These are phyloP conservation scores for Akebia trifoliata DNA, from an alignment of 164 flowering plant species.

Conservation along the genomic window DNA sequence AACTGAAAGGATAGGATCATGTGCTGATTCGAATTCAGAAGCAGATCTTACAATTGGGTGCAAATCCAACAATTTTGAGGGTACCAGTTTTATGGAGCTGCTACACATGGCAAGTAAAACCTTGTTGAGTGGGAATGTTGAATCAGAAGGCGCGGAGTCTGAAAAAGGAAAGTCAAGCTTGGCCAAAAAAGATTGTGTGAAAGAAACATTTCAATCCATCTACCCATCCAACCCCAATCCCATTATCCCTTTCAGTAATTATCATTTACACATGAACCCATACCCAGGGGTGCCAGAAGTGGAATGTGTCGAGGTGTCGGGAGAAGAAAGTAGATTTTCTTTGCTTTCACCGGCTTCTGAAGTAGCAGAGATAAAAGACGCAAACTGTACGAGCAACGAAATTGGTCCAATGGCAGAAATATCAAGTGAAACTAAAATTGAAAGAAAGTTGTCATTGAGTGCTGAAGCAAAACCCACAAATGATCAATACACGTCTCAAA, in stretches of 20 bases:
- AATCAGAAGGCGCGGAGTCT: slow-evolving; percentile 9
- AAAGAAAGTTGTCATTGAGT: neutral
- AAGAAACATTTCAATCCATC: slow-evolving; percentile 9
- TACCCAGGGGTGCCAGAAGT: slow-evolving; percentile 14
- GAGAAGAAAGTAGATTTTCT: slow-evolving; percentile 23
- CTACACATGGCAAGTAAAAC: slow-evolving; percentile 22
- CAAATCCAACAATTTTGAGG: slow-evolving; percentile 11
- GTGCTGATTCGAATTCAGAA: slow-evolving; percentile 55
- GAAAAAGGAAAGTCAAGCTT: slow-evolving; percentile 5
- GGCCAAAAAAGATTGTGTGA: slow-evolving; percentile 10
- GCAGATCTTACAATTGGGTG: slow-evolving; percentile 27
- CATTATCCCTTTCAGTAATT: slow-evolving; percentile 18
- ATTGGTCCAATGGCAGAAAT: slow-evolving; percentile 24
- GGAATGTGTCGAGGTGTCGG: slow-evolving; percentile 17
- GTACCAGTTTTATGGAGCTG: slow-evolving; percentile 20
- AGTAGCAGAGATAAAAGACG: slow-evolving; percentile 14
- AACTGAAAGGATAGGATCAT: slow-evolving; percentile 33
- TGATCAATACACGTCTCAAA: neutral
- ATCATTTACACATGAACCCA: slow-evolving; percentile 16
- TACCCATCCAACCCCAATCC: slow-evolving; percentile 11
- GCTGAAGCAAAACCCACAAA: neutral
- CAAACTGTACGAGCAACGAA: slow-evolving; percentile 10
- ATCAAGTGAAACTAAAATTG: slow-evolving; percentile 11
- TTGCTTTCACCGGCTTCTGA: slow-evolving; percentile 15
- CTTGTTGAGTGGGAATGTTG: slow-evolving; percentile 13